A percentile compares a stretch with the other conserved stretches of the same genome.
Evolutionary conservation across 73 alveolate genomes (phyloP).

Genomic region (Uronychia setigera): DNA sequence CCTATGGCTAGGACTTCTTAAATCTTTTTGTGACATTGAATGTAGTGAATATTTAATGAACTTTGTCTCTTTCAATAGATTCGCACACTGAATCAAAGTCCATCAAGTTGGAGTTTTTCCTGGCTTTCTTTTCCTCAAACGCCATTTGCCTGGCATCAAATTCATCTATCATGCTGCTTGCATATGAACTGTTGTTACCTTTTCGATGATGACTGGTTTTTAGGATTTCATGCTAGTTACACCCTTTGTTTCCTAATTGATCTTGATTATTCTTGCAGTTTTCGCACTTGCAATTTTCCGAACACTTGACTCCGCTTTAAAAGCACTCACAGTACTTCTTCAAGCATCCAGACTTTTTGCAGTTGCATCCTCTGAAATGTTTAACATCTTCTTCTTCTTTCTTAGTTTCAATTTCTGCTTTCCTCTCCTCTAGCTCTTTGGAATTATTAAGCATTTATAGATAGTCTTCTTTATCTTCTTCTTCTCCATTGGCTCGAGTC

Average conservation of each 20-base stretch:
- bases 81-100: no score
- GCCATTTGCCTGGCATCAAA: not conserved
- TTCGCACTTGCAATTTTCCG: constrained; percentile 91
- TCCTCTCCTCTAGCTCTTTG: not conserved
- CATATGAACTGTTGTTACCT: no score
- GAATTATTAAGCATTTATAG: not conserved
- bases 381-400: constrained; percentile 27
- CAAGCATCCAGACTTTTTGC: constrained; percentile 93
- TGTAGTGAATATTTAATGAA: not conserved
- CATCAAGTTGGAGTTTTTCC: no score
- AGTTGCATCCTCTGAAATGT: constrained; percentile 90
- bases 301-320: constrained; percentile 88
- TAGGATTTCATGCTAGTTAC: not conserved
- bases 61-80: no score
- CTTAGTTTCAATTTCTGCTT: not conserved
- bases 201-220: not conserved
- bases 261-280: constrained; percentile 82
- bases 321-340: constrained; percentile 97
- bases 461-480: not conserved
- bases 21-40: not conserved
- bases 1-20: not conserved
- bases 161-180: no score
- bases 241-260: not conserved
- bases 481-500: not conserved
- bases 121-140: not conserved